Evolutionary conservation across 2,329 filamentous ascomycete species (phyloP), one percentile per base, ranked within the genome.

Genomic region (Huntiella savannae): DNA sequence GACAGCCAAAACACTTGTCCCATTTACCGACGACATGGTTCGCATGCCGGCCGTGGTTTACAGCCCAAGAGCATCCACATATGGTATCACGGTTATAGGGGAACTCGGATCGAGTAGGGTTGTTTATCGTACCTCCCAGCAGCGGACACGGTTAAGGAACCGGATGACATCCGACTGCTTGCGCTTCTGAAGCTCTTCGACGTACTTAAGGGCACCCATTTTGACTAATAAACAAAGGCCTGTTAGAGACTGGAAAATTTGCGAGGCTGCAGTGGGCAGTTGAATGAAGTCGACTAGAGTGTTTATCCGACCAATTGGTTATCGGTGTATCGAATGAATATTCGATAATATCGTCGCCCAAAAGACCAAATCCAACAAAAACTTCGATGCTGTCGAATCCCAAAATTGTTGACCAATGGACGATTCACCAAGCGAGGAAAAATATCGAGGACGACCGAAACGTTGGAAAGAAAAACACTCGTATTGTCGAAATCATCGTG

Each of bases 151-250:
- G 71, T 95, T 85, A 73, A 98, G 82, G 79, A 98, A 98, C 75
- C 87, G 87, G 75, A 96, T 84, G 66, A 98, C 82, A 79, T 98
- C 91, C 69, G 85, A 94, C 82, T 98, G 91, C 86, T 98, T 98
- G 85, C 94, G 95, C 86, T 98, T 96, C 71, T 95, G 86, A 75
- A 98, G 82, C 79, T 98, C 91, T 80, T 98, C 92, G 73, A 98
- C 85, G 77, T 94, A 98, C 76, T 98, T 98, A 71, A 95, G 85
- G 76, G 88, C 88, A 83, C 91, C 91, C 91, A 95, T 95, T 78
- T 88, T 75, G 65, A 62, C 71, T 74, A 57, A 58, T 53, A 44
- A 43, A 28, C 35, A 37, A 4, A 32, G 11, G 19, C 10, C 33
- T 15, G 41, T 48, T 43, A 42, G 33, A 15, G 8, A 6, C 15